These are phyloP conservation scores for Astragalus glycyphyllos DNA, from an alignment of 306 rosid genomes.

Conservation along the genomic window DNA sequence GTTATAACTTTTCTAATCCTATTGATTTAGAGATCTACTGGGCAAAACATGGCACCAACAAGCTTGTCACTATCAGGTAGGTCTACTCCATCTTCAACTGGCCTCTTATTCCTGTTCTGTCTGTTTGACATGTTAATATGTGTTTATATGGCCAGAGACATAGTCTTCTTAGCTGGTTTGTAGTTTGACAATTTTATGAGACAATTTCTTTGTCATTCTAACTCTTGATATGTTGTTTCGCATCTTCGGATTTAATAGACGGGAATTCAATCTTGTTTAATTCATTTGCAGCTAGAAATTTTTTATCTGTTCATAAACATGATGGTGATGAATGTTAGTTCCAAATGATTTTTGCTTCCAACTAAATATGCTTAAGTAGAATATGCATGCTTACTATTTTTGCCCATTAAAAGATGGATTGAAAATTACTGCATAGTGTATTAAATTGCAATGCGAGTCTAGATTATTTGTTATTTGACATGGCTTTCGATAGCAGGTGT, in stretches of 20 bases:
- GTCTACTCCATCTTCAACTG: slow-evolving; percentile 46
- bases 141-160: slow-evolving; percentile 64
- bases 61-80: slow-evolving; percentile 98
- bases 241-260: slow-evolving; percentile 41
- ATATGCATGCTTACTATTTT: no score
- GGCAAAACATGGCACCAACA: slow-evolving; percentile 99
- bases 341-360: no score
- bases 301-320: slow-evolving; percentile 18
- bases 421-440: neutral
- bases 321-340: no score
- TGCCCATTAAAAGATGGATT: neutral
- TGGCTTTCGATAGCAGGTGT: no score
- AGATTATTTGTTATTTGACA: neutral
- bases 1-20: slow-evolving; percentile 86
- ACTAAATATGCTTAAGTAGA: no score
- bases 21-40: slow-evolving; percentile 92
- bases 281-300: no score
- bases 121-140: slow-evolving; percentile 64
- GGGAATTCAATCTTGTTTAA: slow-evolving; percentile 48
- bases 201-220: slow-evolving; percentile 48
- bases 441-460: slow-evolving; percentile 15
- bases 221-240: slow-evolving; percentile 39
- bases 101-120: slow-evolving; percentile 50
- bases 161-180: slow-evolving; percentile 68
- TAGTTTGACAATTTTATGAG: slow-evolving; percentile 56